Conservation (phyloP, 129 eudicot genomes). For the Chrysanthemum seticuspe region DNA sequence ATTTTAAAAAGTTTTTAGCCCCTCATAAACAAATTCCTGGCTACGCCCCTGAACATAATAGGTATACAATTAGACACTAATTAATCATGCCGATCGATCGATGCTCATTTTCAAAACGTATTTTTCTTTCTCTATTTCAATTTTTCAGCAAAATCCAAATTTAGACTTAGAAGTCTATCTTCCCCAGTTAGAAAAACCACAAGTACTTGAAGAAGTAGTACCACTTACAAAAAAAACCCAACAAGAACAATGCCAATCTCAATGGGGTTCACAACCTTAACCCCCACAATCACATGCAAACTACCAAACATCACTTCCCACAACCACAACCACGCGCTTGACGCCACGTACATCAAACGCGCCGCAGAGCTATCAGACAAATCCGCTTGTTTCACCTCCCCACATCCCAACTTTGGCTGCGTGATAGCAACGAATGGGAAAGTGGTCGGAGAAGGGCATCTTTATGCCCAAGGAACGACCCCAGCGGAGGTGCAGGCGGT, state of each 20-base stretch:
- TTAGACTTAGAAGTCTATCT: no score
- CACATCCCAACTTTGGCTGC: conserved; percentile 96
- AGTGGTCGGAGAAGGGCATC: conserved; percentile 80
- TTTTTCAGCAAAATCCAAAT: no score
- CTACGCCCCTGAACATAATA: no score
- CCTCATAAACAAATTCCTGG: no score
- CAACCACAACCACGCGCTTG: conserved; percentile 39
- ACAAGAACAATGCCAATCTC: conserved; percentile 21
- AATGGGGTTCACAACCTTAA: conserved; percentile 33
- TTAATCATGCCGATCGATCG: no score
- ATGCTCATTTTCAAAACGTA: no score
- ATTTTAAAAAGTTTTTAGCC: no score
- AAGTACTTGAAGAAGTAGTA: no score
- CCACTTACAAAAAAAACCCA: no score
- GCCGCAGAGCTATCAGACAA: conserved; percentile 83
- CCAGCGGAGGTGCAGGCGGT: conserved; percentile 90
- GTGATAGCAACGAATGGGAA: conserved; percentile 49
- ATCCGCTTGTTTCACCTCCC: conserved; percentile 80
- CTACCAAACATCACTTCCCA: conserved; percentile 14
- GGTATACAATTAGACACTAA: no score
- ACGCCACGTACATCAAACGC: conserved; percentile 58
- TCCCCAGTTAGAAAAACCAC: no score
- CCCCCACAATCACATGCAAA: conserved; percentile 40
- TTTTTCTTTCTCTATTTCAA: no score
- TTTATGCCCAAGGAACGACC: conserved; percentile 85